Percentiles rank a stretch among this genome's conserved stretches.
Conservation (phyloP, 352 stramenopile genomes). For the Thraustochytrium sp. region DNA sequence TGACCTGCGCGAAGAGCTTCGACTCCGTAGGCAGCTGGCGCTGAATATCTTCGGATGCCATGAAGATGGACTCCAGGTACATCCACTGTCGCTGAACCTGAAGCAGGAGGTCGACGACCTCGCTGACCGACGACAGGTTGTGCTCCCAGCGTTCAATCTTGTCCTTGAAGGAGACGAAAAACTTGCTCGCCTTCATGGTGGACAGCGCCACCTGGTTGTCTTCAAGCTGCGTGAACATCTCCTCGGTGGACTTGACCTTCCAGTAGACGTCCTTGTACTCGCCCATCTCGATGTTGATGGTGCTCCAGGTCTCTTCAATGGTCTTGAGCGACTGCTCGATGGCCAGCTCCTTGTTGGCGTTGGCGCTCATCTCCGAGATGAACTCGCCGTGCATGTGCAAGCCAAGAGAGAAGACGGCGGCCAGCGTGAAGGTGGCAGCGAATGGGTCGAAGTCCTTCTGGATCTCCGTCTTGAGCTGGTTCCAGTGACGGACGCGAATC, state of each 20-base stretch:
- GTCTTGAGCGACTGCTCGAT: constrained; percentile 97
- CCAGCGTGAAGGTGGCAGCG: constrained; percentile 77
- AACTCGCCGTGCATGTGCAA: constrained; percentile 71
- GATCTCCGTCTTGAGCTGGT: constrained; percentile 55
- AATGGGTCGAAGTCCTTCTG: constrained; percentile 88
- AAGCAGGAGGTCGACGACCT: constrained; percentile 98
- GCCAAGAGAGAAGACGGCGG: constrained; percentile 81
- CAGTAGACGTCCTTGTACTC: constrained; percentile 67
- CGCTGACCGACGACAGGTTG: constrained; percentile 88
- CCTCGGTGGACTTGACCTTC: constrained; percentile 83
- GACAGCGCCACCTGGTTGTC: constrained; percentile 96
- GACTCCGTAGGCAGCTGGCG: constrained; percentile 96
- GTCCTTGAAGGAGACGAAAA: constrained; percentile 97
- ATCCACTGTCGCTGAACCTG: constrained; percentile 99
- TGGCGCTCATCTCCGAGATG: constrained; percentile 91
- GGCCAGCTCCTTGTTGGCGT: constrained; percentile 98
- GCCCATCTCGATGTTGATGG: constrained; percentile 80
- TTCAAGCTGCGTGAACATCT: constrained; percentile 92
- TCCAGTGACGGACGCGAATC: constrained; percentile 98
- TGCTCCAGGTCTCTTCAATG: constrained; percentile 80
- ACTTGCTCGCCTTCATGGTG: constrained; percentile 98
- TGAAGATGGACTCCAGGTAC: constrained; percentile 99
- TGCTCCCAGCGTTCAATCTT: constrained; percentile 94
- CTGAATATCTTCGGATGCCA: constrained; percentile 89
- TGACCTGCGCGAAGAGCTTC: constrained; percentile 94